Evolutionary conservation across 805 yeast species (phyloP), one percentile per base, ranked within the genome.

Genomic region (Metschnikowia sp.): DNA sequence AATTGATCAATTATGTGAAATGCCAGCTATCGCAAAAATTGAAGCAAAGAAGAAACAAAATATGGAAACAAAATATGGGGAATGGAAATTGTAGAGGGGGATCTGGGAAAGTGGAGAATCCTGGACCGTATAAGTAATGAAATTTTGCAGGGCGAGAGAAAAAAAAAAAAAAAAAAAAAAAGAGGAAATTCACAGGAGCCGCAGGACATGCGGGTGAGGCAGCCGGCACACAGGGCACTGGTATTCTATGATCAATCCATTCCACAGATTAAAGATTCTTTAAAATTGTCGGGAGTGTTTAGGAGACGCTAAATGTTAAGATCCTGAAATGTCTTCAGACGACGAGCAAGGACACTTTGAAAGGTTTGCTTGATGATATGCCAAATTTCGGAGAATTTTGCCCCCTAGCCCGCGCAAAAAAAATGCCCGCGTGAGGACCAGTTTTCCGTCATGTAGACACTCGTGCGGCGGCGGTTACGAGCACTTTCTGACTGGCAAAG

Each of bases 21-120:
- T 44, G 36, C 44, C 48, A 44, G 47, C 47, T 39, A 39, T 33
- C 47, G 33, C 47, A 39, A 33, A 31, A 44, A 44, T 44, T 44
- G 47, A 39, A 33, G 39, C 39, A 33, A 28, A 19, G 36, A 28
- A 10, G 15, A 29, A 37, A 32, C 38, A 32, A 26, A 36, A 26
- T 10, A 12, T 5, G 33, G 40, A 31, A 35, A 28, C 39, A 34
- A 31, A 36, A 42, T 36, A 13, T 22, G 42, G 18, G 29, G 30
- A 28, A 13, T 13, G 34, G 34, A 35, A 40, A 29, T n/a, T 10
- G 28, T 8, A 12, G 9, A 26, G 10, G 40, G 32, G 33, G 32
- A 39, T 45, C 32, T 45, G 22, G 32, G 39, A 31, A 33, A 33
- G 35, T 30, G 43, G 46, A 47, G 43, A 32, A 18, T 34, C 26